These are phyloP conservation scores for Aspergillus quadrilineatus DNA, from an alignment of 2,329 filamentous ascomycete genomes.

Conservation along the genomic window DNA sequence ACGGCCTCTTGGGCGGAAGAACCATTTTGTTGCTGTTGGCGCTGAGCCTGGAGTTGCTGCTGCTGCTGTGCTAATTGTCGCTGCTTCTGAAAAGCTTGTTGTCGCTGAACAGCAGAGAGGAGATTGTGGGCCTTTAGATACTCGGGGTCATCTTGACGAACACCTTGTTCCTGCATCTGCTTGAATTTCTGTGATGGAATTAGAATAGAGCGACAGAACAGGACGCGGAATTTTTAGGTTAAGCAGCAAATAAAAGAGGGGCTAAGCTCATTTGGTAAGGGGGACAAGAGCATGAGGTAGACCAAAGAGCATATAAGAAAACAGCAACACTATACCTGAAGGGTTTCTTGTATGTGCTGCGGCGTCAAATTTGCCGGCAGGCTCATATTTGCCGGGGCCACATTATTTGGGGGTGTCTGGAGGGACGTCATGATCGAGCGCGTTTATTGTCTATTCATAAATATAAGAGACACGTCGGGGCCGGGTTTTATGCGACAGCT, in stretches of 20 bases:
- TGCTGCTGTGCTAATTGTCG: constrained; percentile 42
- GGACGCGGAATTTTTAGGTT: not conserved
- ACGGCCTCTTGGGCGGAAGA: constrained; percentile 28
- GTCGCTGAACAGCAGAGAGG: constrained; percentile 67
- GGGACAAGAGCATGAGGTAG: not conserved
- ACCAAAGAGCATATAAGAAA: constrained; percentile 2
- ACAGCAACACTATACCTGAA: constrained; percentile 39
- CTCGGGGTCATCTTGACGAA: constrained; percentile 80
- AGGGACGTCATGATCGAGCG: constrained; percentile 71
- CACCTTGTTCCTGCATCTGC: constrained; percentile 82
- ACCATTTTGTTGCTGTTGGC: constrained; percentile 51
- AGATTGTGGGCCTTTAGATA: constrained; percentile 79
- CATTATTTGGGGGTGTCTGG: constrained; percentile 65
- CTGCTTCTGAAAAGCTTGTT: constrained; percentile 59
- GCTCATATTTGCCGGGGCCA: constrained; percentile 63
- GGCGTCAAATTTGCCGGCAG: constrained; percentile 69
- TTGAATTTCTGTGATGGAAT: constrained; percentile 69
- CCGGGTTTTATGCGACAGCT: constrained; percentile 22
- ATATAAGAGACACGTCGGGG: constrained; percentile 20
- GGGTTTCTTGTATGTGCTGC: constrained; percentile 75
- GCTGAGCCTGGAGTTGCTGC: constrained; percentile 42
- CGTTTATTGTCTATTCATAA: constrained; percentile 33
- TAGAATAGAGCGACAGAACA: constrained; percentile 29
- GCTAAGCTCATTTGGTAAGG: not conserved
- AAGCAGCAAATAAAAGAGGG: not conserved